Percentiles rank a stretch among this genome's conserved stretches.
Conservation (phyloP, 2,329 filamentous ascomycete genomes). For the Colletotrichum somersetense region DNA sequence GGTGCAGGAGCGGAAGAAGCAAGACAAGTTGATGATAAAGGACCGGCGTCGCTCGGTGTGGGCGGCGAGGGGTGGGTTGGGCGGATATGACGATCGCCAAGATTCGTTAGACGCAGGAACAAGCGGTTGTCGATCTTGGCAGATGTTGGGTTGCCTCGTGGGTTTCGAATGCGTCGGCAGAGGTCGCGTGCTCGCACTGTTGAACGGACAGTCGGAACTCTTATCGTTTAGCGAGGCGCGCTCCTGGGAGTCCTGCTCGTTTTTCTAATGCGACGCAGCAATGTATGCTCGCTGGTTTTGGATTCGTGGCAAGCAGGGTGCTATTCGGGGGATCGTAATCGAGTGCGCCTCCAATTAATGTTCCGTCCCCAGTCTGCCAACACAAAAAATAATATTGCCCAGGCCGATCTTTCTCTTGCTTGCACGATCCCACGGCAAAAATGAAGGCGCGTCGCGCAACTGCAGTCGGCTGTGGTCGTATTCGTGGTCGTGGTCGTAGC, state of each 20-base stretch:
- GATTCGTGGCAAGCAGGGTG: background rate
- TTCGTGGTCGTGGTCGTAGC: slow-evolving; percentile 1
- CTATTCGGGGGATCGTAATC: background rate
- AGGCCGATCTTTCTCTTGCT: slow-evolving; percentile 37
- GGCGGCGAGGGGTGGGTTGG: slow-evolving; percentile 12
- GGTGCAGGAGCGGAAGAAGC: background rate
- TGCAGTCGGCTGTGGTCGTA: slow-evolving; percentile 8
- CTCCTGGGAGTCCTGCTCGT: slow-evolving; percentile 5
- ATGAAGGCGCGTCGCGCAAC: slow-evolving; percentile 16
- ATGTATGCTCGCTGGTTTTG: background rate
- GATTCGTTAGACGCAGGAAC: slow-evolving; percentile 37
- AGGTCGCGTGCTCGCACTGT: slow-evolving; percentile 13
- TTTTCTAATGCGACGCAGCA: background rate
- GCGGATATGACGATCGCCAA: slow-evolving; percentile 31
- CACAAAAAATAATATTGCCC: slow-evolving; percentile 3
- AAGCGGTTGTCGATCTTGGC: slow-evolving; percentile 38
- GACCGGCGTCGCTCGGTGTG: slow-evolving; percentile 13
- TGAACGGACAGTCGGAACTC: background rate
- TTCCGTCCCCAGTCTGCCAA: background rate
- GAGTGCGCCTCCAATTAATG: slow-evolving; percentile 6
- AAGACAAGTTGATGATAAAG: background rate
- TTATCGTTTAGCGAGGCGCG: background rate
- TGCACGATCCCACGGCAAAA: slow-evolving; percentile 29
- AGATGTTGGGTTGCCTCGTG: slow-evolving; percentile 32
- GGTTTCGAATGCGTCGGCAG: slow-evolving; percentile 4